Evolutionary conservation across 1,139 yeast genomes (phyloP).

Genomic region (Groenewaldozyma sp.): DNA sequence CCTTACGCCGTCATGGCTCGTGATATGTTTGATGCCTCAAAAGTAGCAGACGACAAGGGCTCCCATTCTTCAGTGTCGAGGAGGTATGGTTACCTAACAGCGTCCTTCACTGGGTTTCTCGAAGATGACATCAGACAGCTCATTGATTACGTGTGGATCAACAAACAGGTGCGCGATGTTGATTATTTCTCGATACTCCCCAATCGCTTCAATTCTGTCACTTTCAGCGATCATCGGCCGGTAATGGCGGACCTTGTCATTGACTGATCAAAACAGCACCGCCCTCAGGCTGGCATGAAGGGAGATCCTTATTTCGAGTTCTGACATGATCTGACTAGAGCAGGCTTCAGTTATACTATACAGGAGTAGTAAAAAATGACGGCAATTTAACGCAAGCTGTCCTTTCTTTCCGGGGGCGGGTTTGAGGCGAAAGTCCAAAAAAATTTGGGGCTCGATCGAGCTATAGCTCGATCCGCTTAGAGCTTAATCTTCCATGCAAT

Average conservation of each 20-base stretch:
- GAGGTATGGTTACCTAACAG: slow-evolving; percentile 36
- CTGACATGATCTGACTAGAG: too few species aligned
- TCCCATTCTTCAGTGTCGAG: slow-evolving; percentile 9
- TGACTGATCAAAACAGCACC: neutral
- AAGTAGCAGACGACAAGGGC: neutral
- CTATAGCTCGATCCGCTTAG: too few species aligned
- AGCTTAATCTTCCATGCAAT: too few species aligned
- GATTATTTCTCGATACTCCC: slow-evolving; percentile 39
- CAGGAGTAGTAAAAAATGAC: too few species aligned
- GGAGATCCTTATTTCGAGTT: too few species aligned
- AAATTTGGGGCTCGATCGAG: too few species aligned
- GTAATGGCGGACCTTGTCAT: slow-evolving; percentile 37
- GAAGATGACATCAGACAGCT: slow-evolving; percentile 30
- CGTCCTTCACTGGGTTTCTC: slow-evolving; percentile 44
- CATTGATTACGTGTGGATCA: slow-evolving; percentile 42
- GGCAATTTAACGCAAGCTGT: too few species aligned
- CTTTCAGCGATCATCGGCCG: slow-evolving; percentile 49
- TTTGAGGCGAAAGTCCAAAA: too few species aligned
- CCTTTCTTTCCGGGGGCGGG: too few species aligned
- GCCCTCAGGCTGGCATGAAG: too few species aligned
- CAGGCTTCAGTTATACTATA: too few species aligned
- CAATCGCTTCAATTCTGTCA: slow-evolving; percentile 36
- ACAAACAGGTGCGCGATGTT: slow-evolving; percentile 24
- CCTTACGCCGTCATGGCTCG: slow-evolving; percentile 37
- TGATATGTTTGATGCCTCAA: slow-evolving; percentile 30